Conservation (phyloP, 2,329 filamentous ascomycete genomes). For the Orbilia ellipsospora region DNA sequence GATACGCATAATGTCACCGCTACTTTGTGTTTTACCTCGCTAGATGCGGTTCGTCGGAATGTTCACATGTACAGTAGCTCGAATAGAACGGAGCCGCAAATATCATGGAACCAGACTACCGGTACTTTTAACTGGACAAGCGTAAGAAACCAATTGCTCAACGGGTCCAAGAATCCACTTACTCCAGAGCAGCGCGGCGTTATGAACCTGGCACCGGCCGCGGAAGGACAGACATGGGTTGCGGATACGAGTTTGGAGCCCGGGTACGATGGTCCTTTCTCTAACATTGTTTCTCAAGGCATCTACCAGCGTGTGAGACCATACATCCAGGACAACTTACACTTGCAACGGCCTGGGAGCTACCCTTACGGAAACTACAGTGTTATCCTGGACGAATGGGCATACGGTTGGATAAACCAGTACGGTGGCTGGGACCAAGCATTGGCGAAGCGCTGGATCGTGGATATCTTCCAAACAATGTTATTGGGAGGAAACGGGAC, state of each 20-base stretch:
- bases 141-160: background rate
- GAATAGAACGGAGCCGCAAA: slow-evolving; percentile 6
- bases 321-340: slow-evolving; percentile 4
- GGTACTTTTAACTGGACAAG: slow-evolving; percentile 6
- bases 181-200: slow-evolving; percentile 7
- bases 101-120: background rate
- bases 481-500: slow-evolving; percentile 5
- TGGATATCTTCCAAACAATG: slow-evolving; percentile 9
- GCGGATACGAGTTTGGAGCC: background rate
- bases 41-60: background rate
- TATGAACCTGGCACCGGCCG: background rate
- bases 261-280: slow-evolving; percentile 1
- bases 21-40: slow-evolving; percentile 4
- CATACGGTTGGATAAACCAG: background rate
- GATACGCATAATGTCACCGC: background rate
- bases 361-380: slow-evolving; percentile 12
- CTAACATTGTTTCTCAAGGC: background rate
- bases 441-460: background rate
- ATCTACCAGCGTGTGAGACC: background rate
- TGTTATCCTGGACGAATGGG: slow-evolving; percentile 4
- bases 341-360: background rate
- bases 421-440: slow-evolving; percentile 11
- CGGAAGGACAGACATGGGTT: background rate
- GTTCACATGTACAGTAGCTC: background rate
- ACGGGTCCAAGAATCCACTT: slow-evolving; percentile 1